These are phyloP conservation scores for Citrus unshiu DNA, from an alignment of 345 rosid species.

Conservation along the genomic window DNA sequence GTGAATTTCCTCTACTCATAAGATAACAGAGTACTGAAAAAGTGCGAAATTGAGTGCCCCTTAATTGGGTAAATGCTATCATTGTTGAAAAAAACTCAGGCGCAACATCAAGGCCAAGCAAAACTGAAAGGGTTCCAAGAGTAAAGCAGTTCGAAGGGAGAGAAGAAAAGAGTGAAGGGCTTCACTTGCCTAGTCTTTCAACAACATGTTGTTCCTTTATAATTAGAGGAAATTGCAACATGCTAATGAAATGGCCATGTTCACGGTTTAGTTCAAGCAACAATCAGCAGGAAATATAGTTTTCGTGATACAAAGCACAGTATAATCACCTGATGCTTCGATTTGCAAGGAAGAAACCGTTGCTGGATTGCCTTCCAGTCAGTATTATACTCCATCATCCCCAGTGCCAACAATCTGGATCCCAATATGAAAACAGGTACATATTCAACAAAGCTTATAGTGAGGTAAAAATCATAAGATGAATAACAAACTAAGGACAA, in stretches of 20 bases:
- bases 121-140: neutral
- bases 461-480: neutral
- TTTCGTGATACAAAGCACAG: neutral
- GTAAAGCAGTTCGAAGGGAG: neutral
- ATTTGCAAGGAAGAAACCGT: slow-evolving; percentile 95
- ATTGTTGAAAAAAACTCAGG: neutral
- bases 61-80: no score
- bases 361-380: slow-evolving; percentile 95
- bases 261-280: neutral
- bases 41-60: neutral
- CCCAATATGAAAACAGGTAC: slow-evolving; percentile 8
- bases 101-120: neutral
- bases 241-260: neutral
- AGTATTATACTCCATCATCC: slow-evolving; percentile 80
- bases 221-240: slow-evolving; percentile 3
- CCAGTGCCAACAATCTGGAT: slow-evolving; percentile 79
- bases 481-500: neutral
- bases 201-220: slow-evolving; percentile 3
- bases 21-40: neutral
- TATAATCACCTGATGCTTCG: slow-evolving; percentile 79
- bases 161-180: neutral
- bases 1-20: neutral
- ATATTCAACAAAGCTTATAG: neutral
- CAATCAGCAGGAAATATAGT: neutral
- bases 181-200: neutral